A percentile compares a stretch with the other conserved stretches of the same genome.
Evolutionary conservation across 768 basidiomycete species (phyloP).

Genomic region (Coprinellus micaceus): DNA sequence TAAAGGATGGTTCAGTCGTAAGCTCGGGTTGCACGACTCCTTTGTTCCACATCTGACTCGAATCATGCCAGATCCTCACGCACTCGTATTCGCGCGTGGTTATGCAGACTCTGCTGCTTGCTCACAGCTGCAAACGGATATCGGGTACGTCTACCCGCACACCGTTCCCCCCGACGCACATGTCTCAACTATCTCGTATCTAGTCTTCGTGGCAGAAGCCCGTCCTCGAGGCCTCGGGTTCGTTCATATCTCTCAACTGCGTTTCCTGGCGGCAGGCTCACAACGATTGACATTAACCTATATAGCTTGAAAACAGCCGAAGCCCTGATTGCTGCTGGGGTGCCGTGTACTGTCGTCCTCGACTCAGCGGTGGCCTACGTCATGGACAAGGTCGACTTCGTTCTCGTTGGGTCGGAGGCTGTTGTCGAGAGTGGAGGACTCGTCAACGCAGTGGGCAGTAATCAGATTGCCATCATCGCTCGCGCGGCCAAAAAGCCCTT

Average conservation of each 20-base stretch:
- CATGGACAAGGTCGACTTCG: slow-evolving; percentile 94
- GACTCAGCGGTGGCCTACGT: slow-evolving; percentile 97
- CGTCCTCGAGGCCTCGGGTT: slow-evolving; percentile 86
- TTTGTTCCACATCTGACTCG: slow-evolving; percentile 7
- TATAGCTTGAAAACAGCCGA: slow-evolving; percentile 82
- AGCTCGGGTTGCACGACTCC: slow-evolving; percentile 18
- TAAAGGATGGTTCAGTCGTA: slow-evolving; percentile 91
- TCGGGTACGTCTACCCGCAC: slow-evolving; percentile 47
- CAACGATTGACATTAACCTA: slow-evolving; percentile 5
- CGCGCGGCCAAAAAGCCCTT: slow-evolving; percentile 93
- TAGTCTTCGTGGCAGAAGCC: slow-evolving; percentile 95
- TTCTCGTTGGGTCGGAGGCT: slow-evolving; percentile 95
- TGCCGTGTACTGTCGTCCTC: slow-evolving; percentile 91
- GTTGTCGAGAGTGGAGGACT: slow-evolving; percentile 95
- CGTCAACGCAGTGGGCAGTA: slow-evolving; percentile 91
- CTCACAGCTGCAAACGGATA: slow-evolving; percentile 88
- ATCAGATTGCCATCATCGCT: slow-evolving; percentile 95
- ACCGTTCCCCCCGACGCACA: slow-evolving; percentile 16
- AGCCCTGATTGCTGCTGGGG: slow-evolving; percentile 79
- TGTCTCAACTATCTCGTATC: slow-evolving; percentile 15
- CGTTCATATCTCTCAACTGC: slow-evolving; percentile 27
- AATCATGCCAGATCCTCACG: slow-evolving; percentile 73
- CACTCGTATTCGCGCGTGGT: slow-evolving; percentile 97
- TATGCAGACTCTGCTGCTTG: slow-evolving; percentile 85
- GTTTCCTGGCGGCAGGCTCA: slow-evolving; percentile 13